Percentiles rank a stretch among this genome's conserved stretches.
These are phyloP conservation scores for Kwoniella sp. DNA, from an alignment of 768 basidiomycete species.

Conservation along the genomic window DNA sequence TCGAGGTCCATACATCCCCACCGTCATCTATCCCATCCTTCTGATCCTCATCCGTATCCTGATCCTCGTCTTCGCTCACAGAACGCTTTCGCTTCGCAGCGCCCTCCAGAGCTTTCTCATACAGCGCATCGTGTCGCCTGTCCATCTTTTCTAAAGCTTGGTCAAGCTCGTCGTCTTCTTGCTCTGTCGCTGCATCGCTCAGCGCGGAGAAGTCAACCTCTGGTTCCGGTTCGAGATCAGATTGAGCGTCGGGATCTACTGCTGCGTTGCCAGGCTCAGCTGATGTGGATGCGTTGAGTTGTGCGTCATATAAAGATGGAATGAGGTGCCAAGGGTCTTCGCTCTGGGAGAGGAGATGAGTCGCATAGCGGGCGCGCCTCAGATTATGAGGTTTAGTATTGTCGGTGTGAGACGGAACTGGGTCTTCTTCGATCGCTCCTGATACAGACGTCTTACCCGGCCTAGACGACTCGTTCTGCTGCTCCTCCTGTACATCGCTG, in stretches of 20 bases:
- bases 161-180: conserved; percentile 24
- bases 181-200: conserved; percentile 15
- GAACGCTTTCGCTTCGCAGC: not conserved
- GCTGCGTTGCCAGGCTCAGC: not conserved
- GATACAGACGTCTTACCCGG: no score
- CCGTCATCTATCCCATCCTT: conserved; percentile 9
- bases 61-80: no score
- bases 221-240: conserved; percentile 5
- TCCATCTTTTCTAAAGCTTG: conserved; percentile 20
- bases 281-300: not conserved
- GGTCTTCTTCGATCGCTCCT: not conserved
- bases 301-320: not conserved
- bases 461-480: no score
- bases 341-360: not conserved
- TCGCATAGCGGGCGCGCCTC: not conserved
- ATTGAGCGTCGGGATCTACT: not conserved
- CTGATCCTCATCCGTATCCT: conserved; percentile 2
- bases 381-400: not conserved
- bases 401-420: not conserved
- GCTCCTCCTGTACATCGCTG: no score
- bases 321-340: conserved; percentile 6
- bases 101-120: conserved; percentile 12
- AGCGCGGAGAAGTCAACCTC: not conserved
- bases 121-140: conserved; percentile 18
- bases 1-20: conserved; percentile 11